Base-by-base conservation (phyloP, 305 asterid genomes). In the Nicotiana rustica region DNA sequence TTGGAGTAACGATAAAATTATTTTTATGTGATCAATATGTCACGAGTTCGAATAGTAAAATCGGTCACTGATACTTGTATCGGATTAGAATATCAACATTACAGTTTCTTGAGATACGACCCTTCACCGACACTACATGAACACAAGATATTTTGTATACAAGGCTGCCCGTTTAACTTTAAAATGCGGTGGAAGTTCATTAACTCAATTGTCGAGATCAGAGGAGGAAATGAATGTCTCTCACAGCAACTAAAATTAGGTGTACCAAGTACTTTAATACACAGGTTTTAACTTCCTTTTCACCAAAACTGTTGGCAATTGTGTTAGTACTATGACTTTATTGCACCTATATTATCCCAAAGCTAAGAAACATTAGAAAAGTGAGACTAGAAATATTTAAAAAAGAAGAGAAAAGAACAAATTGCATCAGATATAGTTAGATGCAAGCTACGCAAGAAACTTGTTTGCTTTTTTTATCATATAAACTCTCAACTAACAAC, bases 401-500 rank as follows among this genome's bases (percentile, higher is more conserved):
- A 41, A 4, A 18, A 38, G 4, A 69, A 38, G 29, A 9, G 5
- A 4, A 69, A 38, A 18, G 59, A 69, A 41, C n/a, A 69, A 69
- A 69, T 68, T n/a, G 14, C 25, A 44, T 44, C 1, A 44, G 60
- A n/a, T 44, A 41, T 70, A 70, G 36, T 44, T 70, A 70, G 78
- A 10, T 44, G 61, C 9, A n/a, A 71, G 38, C 49, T 73, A 75
- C 44, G 14, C 13, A 75, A 75, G 64, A 25, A 29, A 49, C 7
- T 49, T 25, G 44, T 25, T 73, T 25, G 15, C 41, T 75, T 75
- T 70, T 47, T 8, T 41, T 10, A 41, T 41, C 15, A 52, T 71
- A 52, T 52, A 52, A 75, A 75, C 44, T 75, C 79, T 52, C 64
- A 75, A 49, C 79, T 75, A 75, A 49, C 64, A 25, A 75, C 44